These are phyloP conservation scores for Cordyceps tenuipes DNA, from an alignment of 2,329 filamentous ascomycete genomes.

Conservation along the genomic window DNA sequence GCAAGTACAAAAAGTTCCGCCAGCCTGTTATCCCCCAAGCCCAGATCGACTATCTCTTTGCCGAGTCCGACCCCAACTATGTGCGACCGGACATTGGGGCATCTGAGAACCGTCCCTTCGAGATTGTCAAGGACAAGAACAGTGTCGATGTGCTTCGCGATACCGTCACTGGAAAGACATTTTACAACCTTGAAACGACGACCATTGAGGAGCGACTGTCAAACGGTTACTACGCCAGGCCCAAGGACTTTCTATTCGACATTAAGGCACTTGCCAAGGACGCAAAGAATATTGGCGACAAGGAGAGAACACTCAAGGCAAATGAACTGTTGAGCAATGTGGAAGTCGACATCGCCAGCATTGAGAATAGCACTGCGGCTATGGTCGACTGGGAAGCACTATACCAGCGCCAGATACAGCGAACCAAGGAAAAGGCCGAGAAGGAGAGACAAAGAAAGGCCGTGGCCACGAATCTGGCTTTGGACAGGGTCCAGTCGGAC, in stretches of 20 bases:
- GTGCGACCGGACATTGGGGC: constrained; percentile 49
- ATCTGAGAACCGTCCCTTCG: constrained; percentile 61
- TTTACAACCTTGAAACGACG: constrained; percentile 87
- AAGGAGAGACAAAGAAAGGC: constrained; percentile 55
- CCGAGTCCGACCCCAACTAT: constrained; percentile 69
- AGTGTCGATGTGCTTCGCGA: constrained; percentile 71
- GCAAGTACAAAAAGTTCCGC: constrained; percentile 81
- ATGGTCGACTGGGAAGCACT: constrained; percentile 71
- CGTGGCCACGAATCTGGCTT: constrained; percentile 40
- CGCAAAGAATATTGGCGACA: constrained; percentile 72
- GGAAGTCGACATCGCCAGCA: constrained; percentile 78
- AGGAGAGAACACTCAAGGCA: constrained; percentile 73
- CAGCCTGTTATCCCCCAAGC: constrained; percentile 66
- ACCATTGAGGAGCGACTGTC: constrained; percentile 94
- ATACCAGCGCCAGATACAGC: constrained; percentile 62
- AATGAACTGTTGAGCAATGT: constrained; percentile 91
- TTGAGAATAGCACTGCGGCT: constrained; percentile 59
- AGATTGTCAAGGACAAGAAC: constrained; percentile 70
- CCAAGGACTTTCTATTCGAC: constrained; percentile 81
- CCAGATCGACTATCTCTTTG: constrained; percentile 72
- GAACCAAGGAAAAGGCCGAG: constrained; percentile 51
- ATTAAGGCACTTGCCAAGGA: constrained; percentile 80
- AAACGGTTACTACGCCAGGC: constrained; percentile 91
- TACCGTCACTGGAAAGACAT: constrained; percentile 71
- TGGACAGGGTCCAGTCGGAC: constrained; percentile 43